phyloP scores from a whole-genome alignment of 805 yeast genomes.

The Clavispora asparagi region DNA sequence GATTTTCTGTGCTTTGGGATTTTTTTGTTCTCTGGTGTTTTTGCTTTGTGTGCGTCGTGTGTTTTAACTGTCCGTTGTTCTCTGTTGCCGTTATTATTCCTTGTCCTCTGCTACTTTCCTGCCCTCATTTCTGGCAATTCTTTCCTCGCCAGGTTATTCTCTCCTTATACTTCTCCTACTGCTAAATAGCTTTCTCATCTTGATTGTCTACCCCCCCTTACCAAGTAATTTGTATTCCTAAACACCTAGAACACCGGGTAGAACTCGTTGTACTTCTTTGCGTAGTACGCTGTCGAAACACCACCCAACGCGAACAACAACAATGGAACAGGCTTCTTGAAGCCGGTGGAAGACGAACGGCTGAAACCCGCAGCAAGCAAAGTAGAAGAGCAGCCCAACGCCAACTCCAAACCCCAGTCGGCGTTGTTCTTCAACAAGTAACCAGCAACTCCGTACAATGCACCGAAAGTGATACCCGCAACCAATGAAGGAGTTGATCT shows the following conservation, averaged over 20 bases:
- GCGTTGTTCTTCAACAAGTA: conserved; percentile 67
- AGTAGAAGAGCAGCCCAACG: conserved; percentile 64
- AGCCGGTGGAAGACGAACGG: conserved; percentile 55
- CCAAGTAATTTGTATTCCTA: not conserved
- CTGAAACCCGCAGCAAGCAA: conserved; percentile 69
- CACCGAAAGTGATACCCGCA: conserved; percentile 65
- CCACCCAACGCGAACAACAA: conserved; percentile 59
- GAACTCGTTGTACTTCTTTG: conserved; percentile 69
- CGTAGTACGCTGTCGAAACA: conserved; percentile 62
- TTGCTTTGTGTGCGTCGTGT: too few species aligned
- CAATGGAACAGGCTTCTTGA: conserved; percentile 74
- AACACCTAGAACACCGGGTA: conserved; percentile 24
- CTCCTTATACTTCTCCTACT: too few species aligned
- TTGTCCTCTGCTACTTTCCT: too few species aligned
- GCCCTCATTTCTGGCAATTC: too few species aligned
- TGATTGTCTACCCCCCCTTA: too few species aligned
- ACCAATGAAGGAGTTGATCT: conserved; percentile 74
- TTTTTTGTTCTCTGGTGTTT: too few species aligned
- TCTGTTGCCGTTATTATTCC: too few species aligned
- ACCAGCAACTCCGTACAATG: conserved; percentile 64
- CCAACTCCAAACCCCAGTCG: conserved; percentile 77
- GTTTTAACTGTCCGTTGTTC: too few species aligned
- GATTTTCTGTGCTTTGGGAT: too few species aligned
- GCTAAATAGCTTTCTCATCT: too few species aligned
- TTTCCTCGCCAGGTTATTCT: too few species aligned